Evolutionary conservation across 306 rosid species (phyloP).

Genomic region (Inga laurina): DNA sequence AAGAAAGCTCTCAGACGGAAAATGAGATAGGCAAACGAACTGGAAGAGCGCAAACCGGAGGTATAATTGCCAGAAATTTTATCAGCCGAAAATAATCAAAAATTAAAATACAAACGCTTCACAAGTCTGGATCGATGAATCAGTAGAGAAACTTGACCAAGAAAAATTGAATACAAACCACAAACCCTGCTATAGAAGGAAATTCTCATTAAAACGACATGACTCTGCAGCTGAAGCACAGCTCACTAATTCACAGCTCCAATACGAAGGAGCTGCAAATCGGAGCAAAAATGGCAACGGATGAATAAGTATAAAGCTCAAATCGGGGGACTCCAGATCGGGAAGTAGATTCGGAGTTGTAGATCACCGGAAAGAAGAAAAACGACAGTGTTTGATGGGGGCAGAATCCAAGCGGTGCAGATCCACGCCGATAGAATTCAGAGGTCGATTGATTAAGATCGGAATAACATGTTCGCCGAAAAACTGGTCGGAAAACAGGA

Average conservation of each 20-base stretch:
- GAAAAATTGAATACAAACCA: neutral
- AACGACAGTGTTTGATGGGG: neutral
- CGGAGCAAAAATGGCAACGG: neutral
- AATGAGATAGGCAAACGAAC: neutral
- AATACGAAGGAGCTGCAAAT: constrained; percentile 4
- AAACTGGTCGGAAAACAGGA: neutral
- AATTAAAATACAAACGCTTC: neutral
- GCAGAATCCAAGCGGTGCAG: neutral
- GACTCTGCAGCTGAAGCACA: neutral
- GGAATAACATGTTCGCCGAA: neutral
- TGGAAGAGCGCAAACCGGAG: neutral
- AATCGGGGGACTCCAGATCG: neutral
- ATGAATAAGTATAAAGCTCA: neutral
- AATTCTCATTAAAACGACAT: neutral
- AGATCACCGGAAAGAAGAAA: neutral
- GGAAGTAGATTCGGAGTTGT: neutral
- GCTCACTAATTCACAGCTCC: neutral
- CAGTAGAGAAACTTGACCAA: neutral
- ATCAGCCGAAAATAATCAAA: neutral
- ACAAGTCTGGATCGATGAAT: neutral
- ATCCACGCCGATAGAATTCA: neutral
- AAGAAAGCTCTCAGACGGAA: constrained; percentile 11
- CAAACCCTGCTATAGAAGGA: neutral
- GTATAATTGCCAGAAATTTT: neutral
- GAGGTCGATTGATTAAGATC: neutral